Evolutionary conservation across 176 grass and related monocot genomes (phyloP), one percentile per base, ranked within the genome.

Genomic region (Ananas comosus): DNA sequence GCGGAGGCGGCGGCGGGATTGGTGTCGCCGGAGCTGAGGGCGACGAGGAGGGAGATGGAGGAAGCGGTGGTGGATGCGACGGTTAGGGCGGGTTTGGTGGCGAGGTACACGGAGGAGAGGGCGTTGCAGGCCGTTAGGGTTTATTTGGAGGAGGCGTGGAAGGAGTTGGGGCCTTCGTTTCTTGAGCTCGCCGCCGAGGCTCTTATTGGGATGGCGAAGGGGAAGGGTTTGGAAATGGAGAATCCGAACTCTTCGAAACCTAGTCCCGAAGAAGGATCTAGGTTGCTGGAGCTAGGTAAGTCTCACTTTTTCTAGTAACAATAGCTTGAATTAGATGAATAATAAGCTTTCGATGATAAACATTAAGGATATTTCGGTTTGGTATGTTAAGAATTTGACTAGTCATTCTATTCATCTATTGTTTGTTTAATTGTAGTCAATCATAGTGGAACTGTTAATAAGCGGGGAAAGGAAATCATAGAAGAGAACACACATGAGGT

Each of bases 1-100:
- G 59, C 17, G 16, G 16, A 3, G 53, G 29, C 47, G 54, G 25
- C 14, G 13, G 25, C 51, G 16, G 53, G 28, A n/a, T 7, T 72
- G 70, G 53, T 72, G 53, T 72, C 70, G 11, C 16, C 25, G 14
- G 70, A 10, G 53, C 13, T 72, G 52, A 58, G 53, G 28, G 53
- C 57, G 70, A 53, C 70, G 70, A 72, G 70, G 51, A 50, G 19
- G 70, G 70, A 72, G 53, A 72, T 72, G 70, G 70, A 72, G 70
- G 53, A 51, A 5, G 70, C 70, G 29, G 70, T 72, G 25, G 29
- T 63, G n/a, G 70, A 72, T 48, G 8, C 70, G 13, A 53, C 27
- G 16, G 9, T 63, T 51, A 72, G 70, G 52, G 29, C 33, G n/a
- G 53, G 61, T 11, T 49, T 72, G 70, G 70, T 2, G 52, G 52